These are phyloP conservation scores for Nannizziopsis barbatae DNA, from an alignment of 2,329 filamentous ascomycete genomes.

Conservation along the genomic window DNA sequence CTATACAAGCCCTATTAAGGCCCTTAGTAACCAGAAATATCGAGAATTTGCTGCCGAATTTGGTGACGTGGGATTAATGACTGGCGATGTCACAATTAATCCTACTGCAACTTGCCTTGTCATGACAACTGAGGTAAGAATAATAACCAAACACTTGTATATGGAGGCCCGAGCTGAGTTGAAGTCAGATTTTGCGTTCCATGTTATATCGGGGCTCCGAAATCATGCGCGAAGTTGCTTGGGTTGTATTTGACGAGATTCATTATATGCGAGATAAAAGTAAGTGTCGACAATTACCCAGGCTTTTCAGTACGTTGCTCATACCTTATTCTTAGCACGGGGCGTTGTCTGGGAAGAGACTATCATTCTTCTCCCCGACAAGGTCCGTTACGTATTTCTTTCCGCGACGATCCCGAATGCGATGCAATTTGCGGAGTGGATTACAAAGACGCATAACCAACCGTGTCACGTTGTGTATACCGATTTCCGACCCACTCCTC, in stretches of 20 bases:
- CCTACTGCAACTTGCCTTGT: constrained; percentile 94
- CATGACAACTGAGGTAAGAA: constrained; percentile 76
- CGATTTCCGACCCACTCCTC: constrained; percentile 88
- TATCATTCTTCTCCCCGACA: constrained; percentile 93
- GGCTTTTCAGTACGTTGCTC: constrained; percentile 7
- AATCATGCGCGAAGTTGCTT: constrained; percentile 98
- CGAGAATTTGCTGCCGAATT: constrained; percentile 92
- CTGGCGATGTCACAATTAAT: constrained; percentile 97
- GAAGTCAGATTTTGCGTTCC: constrained; percentile 69
- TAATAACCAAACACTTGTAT: background rate
- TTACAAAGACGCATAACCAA: constrained; percentile 93
- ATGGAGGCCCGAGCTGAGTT: background rate
- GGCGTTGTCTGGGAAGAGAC: constrained; percentile 99
- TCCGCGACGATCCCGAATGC: constrained; percentile 98
- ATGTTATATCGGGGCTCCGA: constrained; percentile 98
- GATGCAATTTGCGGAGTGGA: constrained; percentile 99
- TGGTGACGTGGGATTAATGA: constrained; percentile 95
- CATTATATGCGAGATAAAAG: constrained; percentile 93
- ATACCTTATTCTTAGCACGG: constrained; percentile 40
- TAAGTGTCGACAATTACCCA: constrained; percentile 17
- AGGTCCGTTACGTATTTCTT: constrained; percentile 96
- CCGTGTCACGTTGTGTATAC: constrained; percentile 99
- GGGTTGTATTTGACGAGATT: constrained; percentile 98
- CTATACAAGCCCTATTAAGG: constrained; percentile 98
- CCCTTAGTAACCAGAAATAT: constrained; percentile 96